Base-by-base conservation (phyloP, 2,329 filamentous ascomycete species). In the Raffaelea albimanens region DNA sequence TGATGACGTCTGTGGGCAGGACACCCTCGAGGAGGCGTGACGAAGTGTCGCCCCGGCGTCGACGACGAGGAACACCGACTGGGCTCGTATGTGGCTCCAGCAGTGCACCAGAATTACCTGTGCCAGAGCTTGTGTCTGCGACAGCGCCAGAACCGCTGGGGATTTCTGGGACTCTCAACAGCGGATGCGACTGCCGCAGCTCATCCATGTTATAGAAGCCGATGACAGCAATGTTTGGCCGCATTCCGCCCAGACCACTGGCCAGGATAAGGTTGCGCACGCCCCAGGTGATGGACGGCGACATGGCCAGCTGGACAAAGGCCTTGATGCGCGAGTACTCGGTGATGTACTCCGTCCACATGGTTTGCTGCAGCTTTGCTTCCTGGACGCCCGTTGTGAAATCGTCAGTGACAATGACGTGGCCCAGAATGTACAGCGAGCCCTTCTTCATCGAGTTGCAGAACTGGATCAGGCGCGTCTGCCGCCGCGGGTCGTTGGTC, bases 371-470 rank as follows among this genome's bases (percentile, higher is more conserved):
- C 19, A 83, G 71, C 52, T 85, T 84, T 3, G 86, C 87, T 63
- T 95, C 88, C 5, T 86, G 80, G 9, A 94, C 85, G 4, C 87
- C 85, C 3, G 76, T 74, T 19, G 78, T 77, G 58, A 95, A 95
- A 59, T 95, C 85, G 50, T 87, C 76, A 0, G 86, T 88, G 3
- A 95, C 87, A 50, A 95, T 89, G 40, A 94, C 86, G 63, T 94
- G 88, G 0, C 87, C 88, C 2, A 95, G 71, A 10, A 95, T 85
- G 61, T 93, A 95, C 1, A 95, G 64, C 0, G 81, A 82, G 0
- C 88, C 89, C 58, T 95, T 95, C 61, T 95, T 95, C 61, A 95
- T 68, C 0, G 87, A 89, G 61, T 95, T 95, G 65, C 88, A 95
- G 56, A 95, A 95, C 50, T 90, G 86, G 2, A 95, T 91, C 38